Evolutionary conservation across 306 rosid species (phyloP), one percentile per base, ranked within the genome.

Genomic region (Arachis hypogaea): DNA sequence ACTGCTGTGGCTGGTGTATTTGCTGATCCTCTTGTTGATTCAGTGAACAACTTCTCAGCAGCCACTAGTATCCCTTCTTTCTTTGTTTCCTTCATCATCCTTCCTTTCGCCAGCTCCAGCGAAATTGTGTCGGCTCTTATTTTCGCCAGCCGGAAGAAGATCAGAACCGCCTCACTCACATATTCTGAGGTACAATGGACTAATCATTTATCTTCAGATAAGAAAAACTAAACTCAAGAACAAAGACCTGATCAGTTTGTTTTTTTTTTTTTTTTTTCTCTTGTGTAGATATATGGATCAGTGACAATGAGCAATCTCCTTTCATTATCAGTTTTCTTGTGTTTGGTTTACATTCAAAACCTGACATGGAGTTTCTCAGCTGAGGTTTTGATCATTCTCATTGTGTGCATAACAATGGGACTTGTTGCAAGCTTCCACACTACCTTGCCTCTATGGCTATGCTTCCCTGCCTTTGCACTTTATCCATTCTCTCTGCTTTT

Each of bases 21-120:
- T 50, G 93, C 93, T 16, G 91, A 84, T 63, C 90, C 96, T 2
- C 76, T 90, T 47, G 93, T 90, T 11, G 93, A 90, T 45, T 85
- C 80, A 0, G 93, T 90, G 40, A 89, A 88, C 69, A 85, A 83
- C 80, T 90, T 90, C 77, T 86, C 96, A 14, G 72, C 72, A 55
- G 93, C 96, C 46, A 86, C 93, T 0, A 61, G 72, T 30, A 86
- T 86, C 78, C 96, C 91, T 14, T 82, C 87, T 3, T 90, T 88
- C 84, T 90, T 90, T 78, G 77, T 90, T 78, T 88, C 96, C 0
- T 90, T 88, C 56, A 78, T 90, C 28, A 80, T 70, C 6, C 78
- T 88, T 4, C 96, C 96, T 54, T 70, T 90, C 29, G 89, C 86
- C 50, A 90, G 93, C 29, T 85, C 91, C 5, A 84, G 93, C 22